Percentiles rank a stretch among this genome's conserved stretches.
These are phyloP conservation scores for Pseudocercospora eumusae DNA, from an alignment of 2,329 filamentous ascomycete species.

Conservation along the genomic window DNA sequence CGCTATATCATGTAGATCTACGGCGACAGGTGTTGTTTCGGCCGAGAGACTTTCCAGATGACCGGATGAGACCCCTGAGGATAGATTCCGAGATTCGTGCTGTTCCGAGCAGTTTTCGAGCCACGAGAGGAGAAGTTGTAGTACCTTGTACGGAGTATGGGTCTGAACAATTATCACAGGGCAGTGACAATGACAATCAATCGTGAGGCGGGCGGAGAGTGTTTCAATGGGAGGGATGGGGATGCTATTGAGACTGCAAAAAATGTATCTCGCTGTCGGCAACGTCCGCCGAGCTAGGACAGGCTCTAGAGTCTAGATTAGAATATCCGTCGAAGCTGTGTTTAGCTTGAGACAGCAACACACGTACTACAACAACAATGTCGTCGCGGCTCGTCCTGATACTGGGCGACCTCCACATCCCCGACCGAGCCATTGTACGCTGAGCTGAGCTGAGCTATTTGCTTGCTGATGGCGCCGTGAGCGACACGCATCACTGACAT, in stretches of 20 bases:
- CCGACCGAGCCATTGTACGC: constrained; percentile 74
- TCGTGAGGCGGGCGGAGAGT: neutral
- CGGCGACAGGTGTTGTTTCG: neutral
- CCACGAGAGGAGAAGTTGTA: constrained; percentile 10
- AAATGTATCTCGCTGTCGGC: neutral
- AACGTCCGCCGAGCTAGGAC: neutral
- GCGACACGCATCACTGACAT: constrained; percentile 28
- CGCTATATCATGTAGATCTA: neutral
- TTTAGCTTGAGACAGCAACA: neutral
- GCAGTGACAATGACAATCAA: neutral
- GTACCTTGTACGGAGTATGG: neutral
- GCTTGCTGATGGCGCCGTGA: neutral
- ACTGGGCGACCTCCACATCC: constrained; percentile 91
- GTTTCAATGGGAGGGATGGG: neutral
- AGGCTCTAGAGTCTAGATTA: neutral
- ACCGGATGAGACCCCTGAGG: neutral
- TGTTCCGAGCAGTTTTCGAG: constrained; percentile 6
- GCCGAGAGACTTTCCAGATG: constrained; percentile 1
- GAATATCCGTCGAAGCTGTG: constrained; percentile 3
- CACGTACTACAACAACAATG: constrained; percentile 44
- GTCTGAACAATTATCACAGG: neutral
- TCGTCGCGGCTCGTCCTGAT: constrained; percentile 89
- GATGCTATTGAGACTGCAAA: neutral
- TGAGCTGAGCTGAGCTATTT: too few relatives aligned
- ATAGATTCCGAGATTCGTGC: constrained; percentile 4